Evolutionary conservation across 2,329 filamentous ascomycete genomes (phyloP), one percentile per base, ranked within the genome.

Genomic region (Hymenoscyphus scutula): DNA sequence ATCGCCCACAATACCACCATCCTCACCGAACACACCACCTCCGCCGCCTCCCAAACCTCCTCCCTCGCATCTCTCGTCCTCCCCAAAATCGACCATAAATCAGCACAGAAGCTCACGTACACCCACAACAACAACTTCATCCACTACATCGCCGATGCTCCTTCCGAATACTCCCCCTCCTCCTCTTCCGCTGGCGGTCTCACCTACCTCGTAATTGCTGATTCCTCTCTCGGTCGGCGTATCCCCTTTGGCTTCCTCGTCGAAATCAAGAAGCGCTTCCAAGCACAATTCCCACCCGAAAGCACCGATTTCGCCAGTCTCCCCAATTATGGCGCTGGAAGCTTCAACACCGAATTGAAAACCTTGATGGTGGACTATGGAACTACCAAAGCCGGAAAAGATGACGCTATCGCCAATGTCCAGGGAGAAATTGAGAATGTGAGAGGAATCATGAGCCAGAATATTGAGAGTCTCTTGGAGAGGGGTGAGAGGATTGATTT

Each of bases 1-100:
- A 95, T 99, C 77, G 92, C 95, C 58, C 88, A 98, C 79, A 89
- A 95, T 74, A 91, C 87, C 61, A 98, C 93, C 54, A 97, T 99
- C 78, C 88, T 99, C 65, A 81, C 91, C 73, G 95, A 99, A 80
- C 94, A 96, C 80, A 96, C 92, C 56, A 88, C 91, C 37, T 92
- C 92, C 1, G 90, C 92, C 65, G 88, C 90, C 10, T 91, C 89
- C 51, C 87, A 91, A 69, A 90, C 91, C 62, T 92, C 92, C 4
- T 92, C 89, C 13, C 89, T 98, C 71, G 92, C 94, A 69, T 95
- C 92, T 53, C 82, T 97, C 71, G 92, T 99, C 80, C 91, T 99
- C 53, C 95, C 96, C 63, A 97, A 97, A 77, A 96, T 99, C 81
- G 83, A 84, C 61, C 95, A 99, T 80, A 79, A 82, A 67, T 80